Conservation (phyloP, 208 protist genomes). For the Plasmodiophora brassicae region DNA sequence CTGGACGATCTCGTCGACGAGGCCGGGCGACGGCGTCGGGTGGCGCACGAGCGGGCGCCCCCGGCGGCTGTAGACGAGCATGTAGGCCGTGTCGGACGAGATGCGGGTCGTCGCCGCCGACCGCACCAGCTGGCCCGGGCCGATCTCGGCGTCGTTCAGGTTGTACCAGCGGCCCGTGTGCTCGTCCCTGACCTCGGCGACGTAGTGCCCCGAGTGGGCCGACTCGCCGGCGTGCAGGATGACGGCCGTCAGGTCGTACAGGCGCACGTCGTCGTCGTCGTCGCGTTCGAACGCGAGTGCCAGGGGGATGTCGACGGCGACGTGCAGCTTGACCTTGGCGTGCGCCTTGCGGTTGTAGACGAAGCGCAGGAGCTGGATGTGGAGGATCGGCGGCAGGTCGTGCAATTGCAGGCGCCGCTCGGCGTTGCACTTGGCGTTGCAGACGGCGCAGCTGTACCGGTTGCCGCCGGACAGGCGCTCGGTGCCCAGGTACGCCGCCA, state of each 20-base stretch:
- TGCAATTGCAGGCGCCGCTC: not conserved
- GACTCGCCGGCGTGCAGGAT: conserved; percentile 6
- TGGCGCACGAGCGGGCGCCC: not conserved
- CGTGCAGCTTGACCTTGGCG: conserved; percentile 19
- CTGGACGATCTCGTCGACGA: not conserved
- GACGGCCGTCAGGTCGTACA: not conserved
- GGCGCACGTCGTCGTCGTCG: not conserved
- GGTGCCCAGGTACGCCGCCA: not conserved
- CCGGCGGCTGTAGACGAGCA: not conserved
- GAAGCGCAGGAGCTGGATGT: conserved; percentile 15
- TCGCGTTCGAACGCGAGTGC: not conserved
- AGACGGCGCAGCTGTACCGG: not conserved
- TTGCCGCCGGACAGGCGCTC: not conserved
- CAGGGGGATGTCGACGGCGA: conserved; percentile 28
- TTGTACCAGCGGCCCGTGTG: not conserved
- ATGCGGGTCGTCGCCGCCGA: not conserved
- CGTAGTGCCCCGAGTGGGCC: not conserved
- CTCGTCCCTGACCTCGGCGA: conserved; percentile 10
- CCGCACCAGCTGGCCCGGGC: not conserved
- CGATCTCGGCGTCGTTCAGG: not conserved
- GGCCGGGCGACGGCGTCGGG: not conserved
- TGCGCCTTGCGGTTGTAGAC: conserved; percentile 27
- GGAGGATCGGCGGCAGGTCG: not conserved
- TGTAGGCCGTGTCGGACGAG: not conserved
- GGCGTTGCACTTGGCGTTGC: conserved; percentile 26